Base-by-base conservation (phyloP, 345 rosid genomes). In the Punica granatum region DNA sequence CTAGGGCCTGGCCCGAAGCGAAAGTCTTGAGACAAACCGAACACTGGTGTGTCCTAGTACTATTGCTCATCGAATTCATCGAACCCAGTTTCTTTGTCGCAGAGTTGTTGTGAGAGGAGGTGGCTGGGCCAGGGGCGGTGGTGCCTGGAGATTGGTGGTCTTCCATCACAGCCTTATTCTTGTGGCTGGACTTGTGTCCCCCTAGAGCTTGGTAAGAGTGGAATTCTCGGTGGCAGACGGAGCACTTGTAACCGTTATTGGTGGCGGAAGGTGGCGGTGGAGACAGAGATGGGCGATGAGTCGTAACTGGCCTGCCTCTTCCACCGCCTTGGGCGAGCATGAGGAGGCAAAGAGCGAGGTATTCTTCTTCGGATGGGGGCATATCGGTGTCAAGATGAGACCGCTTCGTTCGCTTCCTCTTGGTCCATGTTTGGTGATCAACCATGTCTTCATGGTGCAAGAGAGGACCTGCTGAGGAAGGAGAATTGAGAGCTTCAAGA, bases 1-100 rank as follows among this genome's bases (percentile, higher is more conserved):
- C 95, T 18, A 89, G 73, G 25, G 92, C 95, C 84, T 89, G 95
- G 34, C 95, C 95, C 9, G 95, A 83, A 18, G 90, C 60, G 65
- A 89, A 89, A 9, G 76, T 71, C 82, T 84, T 89, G 81, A 77
- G 89, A 71, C 95, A 88, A 30, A 86, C 79, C 0, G 92, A 78
- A 46, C 95, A 88, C 75, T 75, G 72, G 53, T 88, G 92, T 9
- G 66, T 78, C 74, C 61, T 26, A 26, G 32, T 25, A 26, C 3
- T 13, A 30, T 56, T 14, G 34, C 61, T 56, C 32, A 11, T 30
- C 34, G 61, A 28, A 30, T 74, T 84, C 28, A 80, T 86, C 66
- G 32, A 14, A 1, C 71, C 66, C 1, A 58, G n/a, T 30, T 15
- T 56, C 30, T 18, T 56, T 26, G 61, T 26, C 33, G 26, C 41